Percentiles rank a stretch among this genome's conserved stretches.
phyloP scores from a whole-genome alignment of 768 basidiomycete species.

The Candolleomyces efflorescens region DNA sequence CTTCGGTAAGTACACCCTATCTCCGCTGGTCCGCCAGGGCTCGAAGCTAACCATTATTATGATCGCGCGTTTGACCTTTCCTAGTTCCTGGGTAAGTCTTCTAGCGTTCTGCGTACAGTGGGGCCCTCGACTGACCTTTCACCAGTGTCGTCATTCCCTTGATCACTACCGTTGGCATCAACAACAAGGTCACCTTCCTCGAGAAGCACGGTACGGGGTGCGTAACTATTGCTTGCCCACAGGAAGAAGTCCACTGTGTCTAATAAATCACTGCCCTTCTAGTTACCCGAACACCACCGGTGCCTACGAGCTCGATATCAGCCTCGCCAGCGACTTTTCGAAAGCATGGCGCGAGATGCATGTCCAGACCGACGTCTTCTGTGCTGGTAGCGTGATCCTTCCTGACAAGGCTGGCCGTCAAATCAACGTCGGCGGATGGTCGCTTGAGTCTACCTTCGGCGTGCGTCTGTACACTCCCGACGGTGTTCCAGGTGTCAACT shows the following conservation, averaged over 20 bases:
- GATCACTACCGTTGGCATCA: conserved; percentile 71
- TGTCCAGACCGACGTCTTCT: conserved; percentile 75
- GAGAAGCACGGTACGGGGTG: conserved; percentile 70
- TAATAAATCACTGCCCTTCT: background rate
- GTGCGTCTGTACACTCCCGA: conserved; percentile 71
- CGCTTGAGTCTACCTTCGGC: conserved; percentile 65
- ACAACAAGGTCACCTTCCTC: conserved; percentile 78
- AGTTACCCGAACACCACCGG: conserved; percentile 65
- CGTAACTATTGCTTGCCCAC: conserved; percentile 4
- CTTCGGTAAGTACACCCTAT: conserved; percentile 33
- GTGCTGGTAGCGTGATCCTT: conserved; percentile 66
- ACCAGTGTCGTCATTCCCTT: conserved; percentile 65
- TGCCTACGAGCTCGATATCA: conserved; percentile 73
- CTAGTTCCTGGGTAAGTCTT: conserved; percentile 45
- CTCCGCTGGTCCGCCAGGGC: background rate
- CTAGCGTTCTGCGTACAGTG: background rate
- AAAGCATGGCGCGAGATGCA: conserved; percentile 76
- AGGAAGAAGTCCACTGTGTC: background rate
- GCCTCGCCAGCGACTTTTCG: conserved; percentile 42
- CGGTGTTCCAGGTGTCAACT: conserved; percentile 62
- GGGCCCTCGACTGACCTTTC: conserved; percentile 8
- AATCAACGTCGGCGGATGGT: conserved; percentile 70
- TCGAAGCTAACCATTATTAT: background rate
- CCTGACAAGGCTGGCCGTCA: conserved; percentile 70
- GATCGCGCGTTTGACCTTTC: conserved; percentile 3